Evolutionary conservation across 2,329 filamentous ascomycete genomes (phyloP).

Genomic region (Nakataea oryzae): DNA sequence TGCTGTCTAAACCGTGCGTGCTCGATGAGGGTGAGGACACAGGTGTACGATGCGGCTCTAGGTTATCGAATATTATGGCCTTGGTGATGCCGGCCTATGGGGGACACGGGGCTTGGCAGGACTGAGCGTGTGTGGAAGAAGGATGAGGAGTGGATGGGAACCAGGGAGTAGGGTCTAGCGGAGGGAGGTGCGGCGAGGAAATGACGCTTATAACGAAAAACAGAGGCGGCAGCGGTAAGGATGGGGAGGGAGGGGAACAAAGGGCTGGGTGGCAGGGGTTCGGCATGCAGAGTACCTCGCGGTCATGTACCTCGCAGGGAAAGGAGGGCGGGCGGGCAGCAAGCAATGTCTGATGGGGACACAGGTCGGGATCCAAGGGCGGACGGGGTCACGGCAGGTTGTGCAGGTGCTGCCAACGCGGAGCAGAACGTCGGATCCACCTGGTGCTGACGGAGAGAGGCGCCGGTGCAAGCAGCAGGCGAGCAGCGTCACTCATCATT

Average conservation of each 20-base stretch:
- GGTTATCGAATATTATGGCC: not conserved
- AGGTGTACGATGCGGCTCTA: not conserved
- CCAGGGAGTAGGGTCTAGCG: not conserved
- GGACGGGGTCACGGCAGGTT: not conserved
- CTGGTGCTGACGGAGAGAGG: not conserved
- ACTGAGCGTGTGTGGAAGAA: not conserved
- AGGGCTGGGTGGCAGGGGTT: not conserved
- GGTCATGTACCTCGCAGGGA: not conserved
- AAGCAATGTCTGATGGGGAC: not conserved
- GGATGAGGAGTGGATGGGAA: not conserved
- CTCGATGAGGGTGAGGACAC: not conserved
- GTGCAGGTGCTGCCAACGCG: not conserved
- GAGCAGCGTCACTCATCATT: not conserved
- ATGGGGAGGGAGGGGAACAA: not conserved
- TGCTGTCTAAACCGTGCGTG: not conserved
- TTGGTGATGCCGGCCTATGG: not conserved
- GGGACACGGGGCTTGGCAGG: not conserved
- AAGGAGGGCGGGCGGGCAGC: not conserved
- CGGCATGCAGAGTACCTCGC: not conserved
- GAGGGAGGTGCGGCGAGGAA: not conserved
- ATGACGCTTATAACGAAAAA: conserved; percentile 2
- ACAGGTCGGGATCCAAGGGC: not conserved
- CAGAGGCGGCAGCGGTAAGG: not conserved
- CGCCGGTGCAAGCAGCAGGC: no score
- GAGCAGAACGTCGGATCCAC: not conserved